Percentiles rank a stretch among this genome's conserved stretches.
Conservation (phyloP, 2,329 filamentous ascomycete species). For the Monosporascus sp. region DNA sequence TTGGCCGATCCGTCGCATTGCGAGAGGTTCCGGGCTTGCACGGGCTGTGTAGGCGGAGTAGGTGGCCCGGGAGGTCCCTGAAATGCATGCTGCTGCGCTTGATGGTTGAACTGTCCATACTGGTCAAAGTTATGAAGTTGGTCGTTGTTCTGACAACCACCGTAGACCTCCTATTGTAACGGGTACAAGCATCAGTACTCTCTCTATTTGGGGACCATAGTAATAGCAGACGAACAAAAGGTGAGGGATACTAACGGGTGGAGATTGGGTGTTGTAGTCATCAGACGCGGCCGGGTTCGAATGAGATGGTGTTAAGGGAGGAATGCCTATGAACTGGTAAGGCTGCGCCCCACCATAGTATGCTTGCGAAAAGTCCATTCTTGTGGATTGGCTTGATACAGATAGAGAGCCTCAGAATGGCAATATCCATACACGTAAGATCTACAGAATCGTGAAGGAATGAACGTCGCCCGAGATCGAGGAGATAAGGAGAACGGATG, state of each 20-base stretch:
- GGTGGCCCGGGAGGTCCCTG: constrained; percentile 48
- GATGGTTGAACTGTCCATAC: constrained; percentile 38
- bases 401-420: constrained; percentile 1
- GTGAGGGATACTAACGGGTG: constrained; percentile 42
- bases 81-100: constrained; percentile 25
- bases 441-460: too few relatives aligned
- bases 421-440: too few relatives aligned
- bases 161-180: constrained; percentile 42
- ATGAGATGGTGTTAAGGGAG: constrained; percentile 51
- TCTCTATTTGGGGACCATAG: constrained; percentile 22
- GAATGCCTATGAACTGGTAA: constrained; percentile 51
- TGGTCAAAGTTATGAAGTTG: constrained; percentile 44
- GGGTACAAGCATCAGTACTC: constrained; percentile 19
- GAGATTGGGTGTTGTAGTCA: constrained; percentile 50
- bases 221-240: constrained; percentile 12
- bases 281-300: constrained; percentile 51
- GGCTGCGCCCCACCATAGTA: constrained; percentile 46
- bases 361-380: constrained; percentile 51
- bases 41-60: constrained; percentile 43
- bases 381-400: constrained; percentile 1
- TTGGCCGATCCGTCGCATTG: constrained; percentile 18
- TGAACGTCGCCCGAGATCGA: too few relatives aligned
- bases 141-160: constrained; percentile 42
- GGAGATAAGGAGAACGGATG: too few relatives aligned
- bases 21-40: constrained; percentile 20